Evolutionary conservation across 345 rosid species (phyloP), one percentile per base, ranked within the genome.

Genomic region (Aurinia saxatilis): DNA sequence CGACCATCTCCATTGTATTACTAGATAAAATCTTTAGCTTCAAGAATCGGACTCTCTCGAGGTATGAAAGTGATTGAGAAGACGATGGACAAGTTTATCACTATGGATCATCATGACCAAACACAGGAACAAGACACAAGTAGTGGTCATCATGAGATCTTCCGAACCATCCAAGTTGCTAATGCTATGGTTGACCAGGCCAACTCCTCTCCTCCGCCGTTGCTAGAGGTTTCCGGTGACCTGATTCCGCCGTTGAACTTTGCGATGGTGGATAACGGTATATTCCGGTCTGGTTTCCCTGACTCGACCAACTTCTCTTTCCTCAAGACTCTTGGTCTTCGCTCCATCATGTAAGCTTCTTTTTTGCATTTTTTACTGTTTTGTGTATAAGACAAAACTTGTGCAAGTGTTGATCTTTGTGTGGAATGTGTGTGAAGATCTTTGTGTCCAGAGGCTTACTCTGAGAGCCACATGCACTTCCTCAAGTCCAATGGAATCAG

Each of bases 251-350:
- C 99, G 8, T 78, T 90, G 21, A 93, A 93, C 82, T 93, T 93
- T 69, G 62, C 99, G 6, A 80, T 90, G 90, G 99, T 93, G 15
- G 97, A 93, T 61, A 85, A 81, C 39, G 99, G 99, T 67, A 76
- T 93, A 44, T 93, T 93, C 80, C 75, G 99, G 80, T 90, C 99
- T 19, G 99, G 99, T 53, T 93, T 87, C 62, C 99, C 99, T 0
- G 90, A 82, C 70, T 74, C 90, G 60, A 80, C 82, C 56, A 93
- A 87, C 84, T 93, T 93, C 84, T 58, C 96, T 11, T 93, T 93
- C 71, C 77, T 93, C 52, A 85, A 81, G 66, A 81, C 84, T 16
- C 96, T 93, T 55, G 79, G 88, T 46, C 99, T 93, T 52, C 95
- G 92, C 73, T 90, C 99, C 60, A 85, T 93, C 84, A 84, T 93